phyloP scores from a whole-genome alignment of 2,329 filamentous ascomycete genomes.

The Metarhizium anisopliae region DNA sequence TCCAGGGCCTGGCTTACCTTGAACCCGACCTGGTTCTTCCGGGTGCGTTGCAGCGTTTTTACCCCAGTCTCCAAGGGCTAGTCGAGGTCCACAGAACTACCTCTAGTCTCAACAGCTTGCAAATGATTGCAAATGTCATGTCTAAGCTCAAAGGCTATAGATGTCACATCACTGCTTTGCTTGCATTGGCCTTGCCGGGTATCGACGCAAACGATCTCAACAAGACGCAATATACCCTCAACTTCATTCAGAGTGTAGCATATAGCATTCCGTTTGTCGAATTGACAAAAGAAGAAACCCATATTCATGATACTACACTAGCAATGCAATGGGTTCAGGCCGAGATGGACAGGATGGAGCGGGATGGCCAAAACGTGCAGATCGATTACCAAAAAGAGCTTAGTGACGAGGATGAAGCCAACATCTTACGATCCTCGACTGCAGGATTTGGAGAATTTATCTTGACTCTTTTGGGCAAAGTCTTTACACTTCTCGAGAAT shows the following conservation, averaged over 20 bases:
- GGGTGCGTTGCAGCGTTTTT: slow-evolving; percentile 89
- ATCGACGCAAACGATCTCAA: slow-evolving; percentile 97
- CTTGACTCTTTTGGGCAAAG: slow-evolving; percentile 79
- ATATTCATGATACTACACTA: slow-evolving; percentile 63
- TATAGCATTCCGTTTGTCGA: slow-evolving; percentile 93
- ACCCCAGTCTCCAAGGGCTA: slow-evolving; percentile 90
- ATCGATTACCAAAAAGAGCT: slow-evolving; percentile 79
- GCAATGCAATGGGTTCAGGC: slow-evolving; percentile 90
- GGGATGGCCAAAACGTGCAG: slow-evolving; percentile 73
- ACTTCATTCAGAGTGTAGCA: slow-evolving; percentile 90
- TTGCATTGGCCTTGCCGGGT: slow-evolving; percentile 88
- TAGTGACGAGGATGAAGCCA: slow-evolving; percentile 75
- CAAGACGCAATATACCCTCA: slow-evolving; percentile 89
- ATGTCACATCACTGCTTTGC: slow-evolving; percentile 86
- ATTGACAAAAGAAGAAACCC: slow-evolving; percentile 49
- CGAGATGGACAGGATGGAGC: slow-evolving; percentile 90
- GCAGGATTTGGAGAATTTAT: slow-evolving; percentile 91
- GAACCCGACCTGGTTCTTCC: slow-evolving; percentile 89
- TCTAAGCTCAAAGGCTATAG: slow-evolving; percentile 90
- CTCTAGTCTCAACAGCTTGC: slow-evolving; percentile 82
- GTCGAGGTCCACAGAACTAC: slow-evolving; percentile 96
- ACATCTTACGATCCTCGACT: slow-evolving; percentile 86
- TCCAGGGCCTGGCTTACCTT: slow-evolving; percentile 82
- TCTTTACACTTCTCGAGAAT: slow-evolving; percentile 93
- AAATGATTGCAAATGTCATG: slow-evolving; percentile 88